Conservation (phyloP, 805 yeast species). For the Suhomyces kilbournensis region DNA sequence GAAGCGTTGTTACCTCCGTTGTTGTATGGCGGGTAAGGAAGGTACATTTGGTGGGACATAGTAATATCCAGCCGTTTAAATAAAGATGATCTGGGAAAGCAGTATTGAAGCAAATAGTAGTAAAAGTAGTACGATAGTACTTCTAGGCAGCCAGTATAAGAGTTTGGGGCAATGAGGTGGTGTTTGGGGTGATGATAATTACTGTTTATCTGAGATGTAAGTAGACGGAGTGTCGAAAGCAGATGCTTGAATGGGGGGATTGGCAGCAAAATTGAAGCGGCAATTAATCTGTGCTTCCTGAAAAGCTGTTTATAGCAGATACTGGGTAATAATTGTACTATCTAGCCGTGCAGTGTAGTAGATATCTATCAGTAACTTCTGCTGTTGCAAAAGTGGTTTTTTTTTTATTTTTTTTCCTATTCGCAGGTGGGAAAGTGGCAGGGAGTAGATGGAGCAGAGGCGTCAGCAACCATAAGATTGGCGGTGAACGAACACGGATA, state of each 20-base stretch:
- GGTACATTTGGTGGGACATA: conserved; percentile 5
- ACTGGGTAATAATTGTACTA: not conserved
- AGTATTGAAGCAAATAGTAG: not conserved
- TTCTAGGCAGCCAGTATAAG: not conserved
- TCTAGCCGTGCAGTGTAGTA: conserved; percentile 1
- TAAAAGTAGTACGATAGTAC: not conserved
- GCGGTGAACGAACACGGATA: not conserved
- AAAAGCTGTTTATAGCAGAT: no score
- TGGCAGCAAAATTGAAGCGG: not conserved
- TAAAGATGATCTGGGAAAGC: not conserved
- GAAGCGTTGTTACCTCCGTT: not conserved
- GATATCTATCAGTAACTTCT: not conserved
- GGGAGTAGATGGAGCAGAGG: not conserved
- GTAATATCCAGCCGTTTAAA: not conserved
- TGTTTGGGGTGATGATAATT: not conserved
- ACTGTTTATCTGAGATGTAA: not conserved
- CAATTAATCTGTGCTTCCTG: not conserved
- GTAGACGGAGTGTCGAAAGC: not conserved
- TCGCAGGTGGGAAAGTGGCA: not conserved
- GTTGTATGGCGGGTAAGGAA: conserved; percentile 6
- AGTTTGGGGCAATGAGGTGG: not conserved
- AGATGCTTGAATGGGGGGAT: not conserved
- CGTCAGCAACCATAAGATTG: not conserved
- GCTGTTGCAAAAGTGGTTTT: conserved; percentile 1
- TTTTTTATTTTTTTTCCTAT: not conserved